Evolutionary conservation across 2,329 filamentous ascomycete species (phyloP), one percentile per base, ranked within the genome.

Genomic region (Monosporascus ibericus): DNA sequence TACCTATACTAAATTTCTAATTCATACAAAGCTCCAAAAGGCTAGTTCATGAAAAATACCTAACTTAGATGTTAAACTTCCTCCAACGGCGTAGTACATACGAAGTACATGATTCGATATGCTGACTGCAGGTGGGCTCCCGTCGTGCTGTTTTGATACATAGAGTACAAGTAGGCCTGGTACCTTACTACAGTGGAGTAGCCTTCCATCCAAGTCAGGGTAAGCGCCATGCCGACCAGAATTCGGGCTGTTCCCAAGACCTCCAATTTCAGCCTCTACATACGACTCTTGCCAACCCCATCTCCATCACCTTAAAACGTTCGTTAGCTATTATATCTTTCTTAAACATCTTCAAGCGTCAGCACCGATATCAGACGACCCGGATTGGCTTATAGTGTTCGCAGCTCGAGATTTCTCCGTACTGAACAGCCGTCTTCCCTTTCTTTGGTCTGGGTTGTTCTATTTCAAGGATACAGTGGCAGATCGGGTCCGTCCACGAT

Each of bases 201-300:
- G 24, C 42, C 42, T 46, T 27, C 11, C 24, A 46, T 18, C 42
- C 42, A 46, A 46, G 22, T 27, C 11, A 7, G 42, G 24, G 8
- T 46, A 46, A 27, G 22, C 24, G 22, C 22, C 24, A 24, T 22
- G 15, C 7, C 24, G 25, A 25, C 22, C 11, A 46, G 20, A 46
- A 24, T 46, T 46, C 42, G 42, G 42, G 42, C 24, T 54, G 54
- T 56, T 56, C 54, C 54, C 52, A 47, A 56, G 52, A 54, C 54
- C 52, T 56, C 47, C 54, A 56, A 56, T 54, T 55, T 56, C 54
- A 56, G 54, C 54, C 54, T 56, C 54, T 54, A 52, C 48, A 38
- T 56, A 52, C 48, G 24, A 44, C 22, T 46, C 24, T 17, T 46
- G 20, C 24, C 24, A 46, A 22, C 42, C 25, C 20, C 42, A 46